Conservation (phyloP, 176 grass and related monocot genomes). For the Puccinellia tenuiflora region DNA sequence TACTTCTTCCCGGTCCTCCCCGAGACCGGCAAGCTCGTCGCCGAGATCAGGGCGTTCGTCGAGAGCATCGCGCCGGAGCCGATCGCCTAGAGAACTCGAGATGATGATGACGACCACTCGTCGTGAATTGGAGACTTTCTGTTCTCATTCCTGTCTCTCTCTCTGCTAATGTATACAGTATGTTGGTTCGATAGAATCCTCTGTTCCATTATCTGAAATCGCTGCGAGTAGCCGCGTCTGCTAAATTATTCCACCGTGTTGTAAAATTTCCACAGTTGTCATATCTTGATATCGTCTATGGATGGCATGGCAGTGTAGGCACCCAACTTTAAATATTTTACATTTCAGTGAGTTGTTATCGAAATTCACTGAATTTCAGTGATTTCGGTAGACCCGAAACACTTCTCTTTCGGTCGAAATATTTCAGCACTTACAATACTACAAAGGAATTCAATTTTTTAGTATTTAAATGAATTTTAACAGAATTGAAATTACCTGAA, state of each 20-base stretch:
- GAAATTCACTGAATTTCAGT: too few relatives aligned
- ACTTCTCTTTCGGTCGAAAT: too few relatives aligned
- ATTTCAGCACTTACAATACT: too few relatives aligned
- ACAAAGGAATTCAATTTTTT: too few relatives aligned
- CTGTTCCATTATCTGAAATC: neutral
- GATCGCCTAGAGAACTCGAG: neutral
- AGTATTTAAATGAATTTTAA: too few relatives aligned
- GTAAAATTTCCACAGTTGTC: neutral
- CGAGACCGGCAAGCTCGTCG: neutral
- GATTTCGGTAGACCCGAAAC: too few relatives aligned
- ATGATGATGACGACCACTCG: neutral
- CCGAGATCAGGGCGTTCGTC: neutral
- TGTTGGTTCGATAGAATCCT: neutral
- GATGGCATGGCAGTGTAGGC: too few relatives aligned
- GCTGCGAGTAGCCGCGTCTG: neutral
- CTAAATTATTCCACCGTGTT: neutral
- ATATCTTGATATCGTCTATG: neutral
- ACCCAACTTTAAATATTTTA: too few relatives aligned
- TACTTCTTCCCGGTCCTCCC: constrained; percentile 22
- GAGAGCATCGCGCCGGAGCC: neutral
- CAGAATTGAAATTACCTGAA: too few relatives aligned
- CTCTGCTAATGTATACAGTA: too few relatives aligned
- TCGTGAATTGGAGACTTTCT: neutral
- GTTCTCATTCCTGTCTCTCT: neutral
- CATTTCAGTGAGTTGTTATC: too few relatives aligned